These are phyloP conservation scores for Claviceps purpurea DNA, from an alignment of 2,329 filamentous ascomycete genomes.

Conservation along the genomic window DNA sequence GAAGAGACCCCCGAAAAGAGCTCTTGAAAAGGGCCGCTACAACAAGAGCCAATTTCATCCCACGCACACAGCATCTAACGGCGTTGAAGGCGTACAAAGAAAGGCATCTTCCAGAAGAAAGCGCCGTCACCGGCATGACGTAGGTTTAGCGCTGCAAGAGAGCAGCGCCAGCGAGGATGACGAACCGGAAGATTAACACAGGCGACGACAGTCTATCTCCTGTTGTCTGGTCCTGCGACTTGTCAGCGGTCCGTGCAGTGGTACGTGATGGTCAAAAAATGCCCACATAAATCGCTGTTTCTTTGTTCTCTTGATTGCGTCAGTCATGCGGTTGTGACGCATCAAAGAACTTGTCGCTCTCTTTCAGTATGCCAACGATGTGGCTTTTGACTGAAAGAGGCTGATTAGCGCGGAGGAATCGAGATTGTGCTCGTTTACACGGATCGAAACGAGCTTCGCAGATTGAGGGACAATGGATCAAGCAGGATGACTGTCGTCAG, in stretches of 20 bases:
- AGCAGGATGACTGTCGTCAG: constrained; percentile 48
- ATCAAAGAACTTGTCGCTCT: background rate
- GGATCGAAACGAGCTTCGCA: constrained; percentile 19
- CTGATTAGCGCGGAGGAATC: background rate
- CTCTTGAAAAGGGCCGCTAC: constrained; percentile 42
- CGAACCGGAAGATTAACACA: constrained; percentile 49
- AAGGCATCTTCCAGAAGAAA: constrained; percentile 20
- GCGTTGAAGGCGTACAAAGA: constrained; percentile 31
- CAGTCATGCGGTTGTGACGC: background rate
- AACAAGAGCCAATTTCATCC: constrained; percentile 19
- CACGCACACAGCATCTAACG: constrained; percentile 20
- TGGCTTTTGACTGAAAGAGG: background rate
- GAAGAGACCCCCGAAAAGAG: constrained; percentile 53
- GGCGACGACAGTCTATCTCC: constrained; percentile 52
- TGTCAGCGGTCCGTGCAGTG: constrained; percentile 7
- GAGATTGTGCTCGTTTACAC: constrained; percentile 1
- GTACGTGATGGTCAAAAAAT: background rate
- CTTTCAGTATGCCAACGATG: background rate
- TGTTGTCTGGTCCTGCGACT: constrained; percentile 48
- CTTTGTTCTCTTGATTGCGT: background rate
- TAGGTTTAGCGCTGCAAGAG: constrained; percentile 26
- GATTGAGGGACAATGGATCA: constrained; percentile 47
- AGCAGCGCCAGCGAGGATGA: constrained; percentile 47
- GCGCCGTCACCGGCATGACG: constrained; percentile 16
- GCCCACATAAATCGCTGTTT: background rate